A percentile compares a stretch with the other conserved stretches of the same genome.
phyloP scores from a whole-genome alignment of 371 early-diverging fungal species.

The Apophysomyces elegans region DNA sequence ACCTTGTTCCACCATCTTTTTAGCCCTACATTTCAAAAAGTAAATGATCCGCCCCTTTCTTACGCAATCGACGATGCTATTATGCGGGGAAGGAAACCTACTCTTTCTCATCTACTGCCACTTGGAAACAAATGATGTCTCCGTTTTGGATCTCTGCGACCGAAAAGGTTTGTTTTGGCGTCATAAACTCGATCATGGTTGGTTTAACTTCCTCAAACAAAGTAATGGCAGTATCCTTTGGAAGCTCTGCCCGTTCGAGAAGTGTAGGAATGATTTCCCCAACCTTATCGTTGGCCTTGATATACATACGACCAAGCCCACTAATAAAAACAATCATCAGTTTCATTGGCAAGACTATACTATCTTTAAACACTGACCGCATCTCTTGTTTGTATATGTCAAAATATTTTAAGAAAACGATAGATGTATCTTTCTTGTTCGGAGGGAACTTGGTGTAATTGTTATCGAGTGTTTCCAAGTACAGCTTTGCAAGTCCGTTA shows the following conservation, averaged over 20 bases:
- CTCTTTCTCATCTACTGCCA: slow-evolving; percentile 58
- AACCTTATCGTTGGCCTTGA: slow-evolving; percentile 61
- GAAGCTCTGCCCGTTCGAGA: slow-evolving; percentile 56
- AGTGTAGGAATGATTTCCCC: slow-evolving; percentile 68
- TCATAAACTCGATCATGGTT: slow-evolving; percentile 76
- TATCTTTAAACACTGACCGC: slow-evolving; percentile 50
- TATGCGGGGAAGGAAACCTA: slow-evolving; percentile 36
- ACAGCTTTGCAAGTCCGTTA: slow-evolving; percentile 40
- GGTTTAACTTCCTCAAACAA: slow-evolving; percentile 93
- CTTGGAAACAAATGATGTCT: slow-evolving; percentile 87
- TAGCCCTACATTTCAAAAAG: slow-evolving; percentile 9
- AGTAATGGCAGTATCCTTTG: slow-evolving; percentile 58
- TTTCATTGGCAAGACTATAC: neutral
- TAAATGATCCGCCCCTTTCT: no score
- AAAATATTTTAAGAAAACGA: slow-evolving; percentile 87
- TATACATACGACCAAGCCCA: slow-evolving; percentile 69
- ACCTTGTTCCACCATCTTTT: slow-evolving; percentile 22
- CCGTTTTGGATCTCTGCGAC: slow-evolving; percentile 81
- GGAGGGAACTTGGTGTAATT: slow-evolving; percentile 31
- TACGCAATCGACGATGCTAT: no score
- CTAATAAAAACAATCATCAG: slow-evolving; percentile 24
- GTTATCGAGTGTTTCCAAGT: slow-evolving; percentile 39
- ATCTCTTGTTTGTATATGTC: slow-evolving; percentile 68
- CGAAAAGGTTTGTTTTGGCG: slow-evolving; percentile 62
- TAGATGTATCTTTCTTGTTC: slow-evolving; percentile 41